Evolutionary conservation across 768 basidiomycete species (phyloP).

Genomic region (Collybiopsis luxurians): DNA sequence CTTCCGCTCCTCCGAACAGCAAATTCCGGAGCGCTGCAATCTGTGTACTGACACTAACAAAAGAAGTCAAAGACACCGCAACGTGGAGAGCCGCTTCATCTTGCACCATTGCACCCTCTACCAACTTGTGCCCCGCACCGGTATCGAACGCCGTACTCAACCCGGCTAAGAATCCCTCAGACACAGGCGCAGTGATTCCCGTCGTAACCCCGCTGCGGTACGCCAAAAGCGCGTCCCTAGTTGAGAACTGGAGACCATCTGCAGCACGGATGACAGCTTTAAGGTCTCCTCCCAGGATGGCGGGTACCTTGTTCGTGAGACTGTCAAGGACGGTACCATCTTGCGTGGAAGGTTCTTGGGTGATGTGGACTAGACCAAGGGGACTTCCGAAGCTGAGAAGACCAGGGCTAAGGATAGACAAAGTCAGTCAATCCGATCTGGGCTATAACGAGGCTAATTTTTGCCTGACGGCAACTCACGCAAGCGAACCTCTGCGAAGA

Average conservation of each 20-base stretch:
- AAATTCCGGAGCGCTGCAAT: conserved; percentile 57
- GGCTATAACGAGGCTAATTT: no score
- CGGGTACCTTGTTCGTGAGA: conserved; percentile 36
- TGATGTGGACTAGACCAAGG: conserved; percentile 66
- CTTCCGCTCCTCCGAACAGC: conserved; percentile 36
- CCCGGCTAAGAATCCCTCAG: conserved; percentile 50
- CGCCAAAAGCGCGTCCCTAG: conserved; percentile 35
- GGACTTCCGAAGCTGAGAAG: conserved; percentile 61
- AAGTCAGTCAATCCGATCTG: conserved; percentile 20
- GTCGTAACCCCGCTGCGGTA: conserved; percentile 64
- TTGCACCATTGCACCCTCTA: conserved; percentile 56
- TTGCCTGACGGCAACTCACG: no score
- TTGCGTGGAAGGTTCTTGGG: conserved; percentile 50
- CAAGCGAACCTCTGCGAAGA: conserved; percentile 62
- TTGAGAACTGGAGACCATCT: conserved; percentile 54
- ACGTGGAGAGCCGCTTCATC: conserved; percentile 63
- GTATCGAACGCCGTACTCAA: conserved; percentile 58
- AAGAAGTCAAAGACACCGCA: conserved; percentile 39
- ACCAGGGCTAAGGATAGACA: conserved; percentile 43
- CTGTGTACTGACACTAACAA: conserved; percentile 63
- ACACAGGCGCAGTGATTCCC: conserved; percentile 54
- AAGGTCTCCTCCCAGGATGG: conserved; percentile 35
- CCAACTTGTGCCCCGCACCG: conserved; percentile 52
- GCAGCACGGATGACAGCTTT: conserved; percentile 49
- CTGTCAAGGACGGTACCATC: conserved; percentile 58